Evolutionary conservation across 2,329 filamentous ascomycete genomes (phyloP).

Genomic region (Monilinia laxa): DNA sequence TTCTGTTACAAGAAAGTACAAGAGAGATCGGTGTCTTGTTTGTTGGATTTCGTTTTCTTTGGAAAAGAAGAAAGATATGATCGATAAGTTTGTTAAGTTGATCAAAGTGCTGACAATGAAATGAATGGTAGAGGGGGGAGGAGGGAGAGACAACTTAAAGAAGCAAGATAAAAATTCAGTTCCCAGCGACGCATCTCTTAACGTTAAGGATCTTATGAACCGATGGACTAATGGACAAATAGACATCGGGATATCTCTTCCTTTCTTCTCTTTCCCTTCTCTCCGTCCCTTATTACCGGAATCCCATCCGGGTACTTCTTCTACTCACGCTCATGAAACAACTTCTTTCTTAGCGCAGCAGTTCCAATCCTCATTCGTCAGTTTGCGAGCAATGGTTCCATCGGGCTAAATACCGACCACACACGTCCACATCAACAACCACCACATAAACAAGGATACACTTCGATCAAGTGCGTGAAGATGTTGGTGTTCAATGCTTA

Average conservation of each 20-base stretch:
- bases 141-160: background rate
- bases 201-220: background rate
- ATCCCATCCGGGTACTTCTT: background rate
- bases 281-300: no score
- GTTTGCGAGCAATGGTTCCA: slow-evolving; percentile 5
- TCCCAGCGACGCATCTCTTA: background rate
- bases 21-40: background rate
- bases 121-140: background rate
- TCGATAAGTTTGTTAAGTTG: background rate
- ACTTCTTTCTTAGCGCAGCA: background rate
- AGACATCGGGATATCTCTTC: background rate
- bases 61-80: background rate
- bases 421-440: background rate
- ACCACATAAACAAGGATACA: background rate
- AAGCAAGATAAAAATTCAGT: background rate
- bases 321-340: background rate
- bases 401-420: background rate
- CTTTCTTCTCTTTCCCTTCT: background rate
- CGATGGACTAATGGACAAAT: background rate
- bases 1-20: background rate
- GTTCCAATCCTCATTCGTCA: background rate
- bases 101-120: background rate
- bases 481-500: background rate
- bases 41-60: background rate
- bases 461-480: background rate